Conservation (phyloP, 768 basidiomycete genomes). For the Amanita exitialis region DNA sequence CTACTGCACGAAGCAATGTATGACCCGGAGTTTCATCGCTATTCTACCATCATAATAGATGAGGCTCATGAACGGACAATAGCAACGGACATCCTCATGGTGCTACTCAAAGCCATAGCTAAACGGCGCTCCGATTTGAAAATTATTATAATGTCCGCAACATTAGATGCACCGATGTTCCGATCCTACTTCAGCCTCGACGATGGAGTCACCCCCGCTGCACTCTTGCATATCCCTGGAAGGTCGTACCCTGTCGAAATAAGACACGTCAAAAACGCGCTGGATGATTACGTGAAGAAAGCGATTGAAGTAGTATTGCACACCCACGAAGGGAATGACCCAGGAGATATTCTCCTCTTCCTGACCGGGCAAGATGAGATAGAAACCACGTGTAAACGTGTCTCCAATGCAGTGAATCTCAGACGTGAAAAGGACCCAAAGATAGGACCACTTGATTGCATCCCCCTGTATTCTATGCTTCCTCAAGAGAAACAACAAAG, state of each 20-base stretch:
- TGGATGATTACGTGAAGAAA: constrained; percentile 84
- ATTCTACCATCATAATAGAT: constrained; percentile 91
- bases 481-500: constrained; percentile 84
- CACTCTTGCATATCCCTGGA: constrained; percentile 72
- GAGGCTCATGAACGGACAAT: constrained; percentile 91
- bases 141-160: constrained; percentile 89
- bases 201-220: constrained; percentile 28
- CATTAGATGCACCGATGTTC: constrained; percentile 83
- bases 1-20: constrained; percentile 87
- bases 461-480: constrained; percentile 84
- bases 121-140: constrained; percentile 71
- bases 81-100: constrained; percentile 90
- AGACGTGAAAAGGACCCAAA: constrained; percentile 48
- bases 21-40: constrained; percentile 68
- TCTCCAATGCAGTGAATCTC: constrained; percentile 72
- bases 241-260: constrained; percentile 84
- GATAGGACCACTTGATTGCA: constrained; percentile 70
- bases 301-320: constrained; percentile 83
- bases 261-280: constrained; percentile 72
- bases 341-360: constrained; percentile 79
- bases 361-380: constrained; percentile 92
- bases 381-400: constrained; percentile 80
- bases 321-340: constrained; percentile 83
- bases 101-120: constrained; percentile 69
- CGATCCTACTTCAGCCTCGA: constrained; percentile 66